A percentile compares a stretch with the other conserved stretches of the same genome.
Conservation (phyloP, 768 basidiomycete species). For the Macrolepiota dolichaula region DNA sequence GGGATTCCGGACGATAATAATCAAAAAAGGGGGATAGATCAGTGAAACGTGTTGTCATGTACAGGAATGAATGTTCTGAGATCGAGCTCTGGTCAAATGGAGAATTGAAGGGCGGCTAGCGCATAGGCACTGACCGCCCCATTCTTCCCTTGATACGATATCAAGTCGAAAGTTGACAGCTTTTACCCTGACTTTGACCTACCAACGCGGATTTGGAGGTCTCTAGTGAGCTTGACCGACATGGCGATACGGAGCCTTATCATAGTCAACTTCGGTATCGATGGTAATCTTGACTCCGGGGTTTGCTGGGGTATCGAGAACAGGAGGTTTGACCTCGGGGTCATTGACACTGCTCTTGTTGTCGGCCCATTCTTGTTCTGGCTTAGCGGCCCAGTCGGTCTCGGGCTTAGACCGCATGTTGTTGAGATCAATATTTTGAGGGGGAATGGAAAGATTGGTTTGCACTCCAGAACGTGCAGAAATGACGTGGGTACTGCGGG, state of each 20-base stretch:
- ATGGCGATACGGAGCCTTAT: slow-evolving; percentile 13
- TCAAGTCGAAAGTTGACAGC: not conserved
- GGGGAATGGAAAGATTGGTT: slow-evolving; percentile 33
- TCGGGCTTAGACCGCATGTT: slow-evolving; percentile 47
- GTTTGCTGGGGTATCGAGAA: slow-evolving; percentile 8
- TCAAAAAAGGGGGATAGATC: not conserved
- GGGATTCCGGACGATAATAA: not conserved
- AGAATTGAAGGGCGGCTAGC: not conserved
- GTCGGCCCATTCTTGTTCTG: slow-evolving; percentile 22
- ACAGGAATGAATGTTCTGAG: not conserved
- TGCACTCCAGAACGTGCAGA: slow-evolving; percentile 39
- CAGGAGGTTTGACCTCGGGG: slow-evolving; percentile 13
- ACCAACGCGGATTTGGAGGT: not conserved
- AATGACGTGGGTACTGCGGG: slow-evolving; percentile 48
- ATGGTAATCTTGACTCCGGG: slow-evolving; percentile 43
- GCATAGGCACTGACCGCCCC: too few species aligned
- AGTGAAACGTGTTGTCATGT: not conserved
- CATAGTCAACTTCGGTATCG: slow-evolving; percentile 38
- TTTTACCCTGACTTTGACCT: not conserved
- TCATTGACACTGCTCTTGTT: slow-evolving; percentile 39
- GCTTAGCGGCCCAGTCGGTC: slow-evolving; percentile 38
- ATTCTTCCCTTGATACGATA: too few species aligned
- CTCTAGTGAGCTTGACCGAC: slow-evolving; percentile 4
- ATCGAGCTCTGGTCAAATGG: not conserved
- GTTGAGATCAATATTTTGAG: slow-evolving; percentile 45